Conservation (phyloP, 2,329 filamentous ascomycete species). For the Phyllosticta citriasiana region DNA sequence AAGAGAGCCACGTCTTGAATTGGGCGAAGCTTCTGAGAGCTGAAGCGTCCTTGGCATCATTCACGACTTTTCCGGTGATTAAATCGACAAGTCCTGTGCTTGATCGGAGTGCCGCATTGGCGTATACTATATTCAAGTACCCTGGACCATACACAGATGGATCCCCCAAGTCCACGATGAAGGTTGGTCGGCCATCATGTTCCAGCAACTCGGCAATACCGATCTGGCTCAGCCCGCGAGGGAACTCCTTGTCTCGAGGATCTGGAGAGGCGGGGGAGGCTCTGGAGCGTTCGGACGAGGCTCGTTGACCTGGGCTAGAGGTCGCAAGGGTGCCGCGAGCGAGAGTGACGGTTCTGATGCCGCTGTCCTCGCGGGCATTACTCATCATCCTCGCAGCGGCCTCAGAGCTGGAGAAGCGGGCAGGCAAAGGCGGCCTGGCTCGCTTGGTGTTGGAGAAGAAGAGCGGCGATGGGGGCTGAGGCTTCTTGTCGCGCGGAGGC, state of each 20-base stretch:
- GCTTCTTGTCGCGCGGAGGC: constrained; percentile 14
- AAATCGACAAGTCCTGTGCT: constrained; percentile 47
- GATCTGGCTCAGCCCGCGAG: constrained; percentile 52
- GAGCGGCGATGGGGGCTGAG: constrained; percentile 38
- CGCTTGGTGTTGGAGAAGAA: constrained; percentile 42
- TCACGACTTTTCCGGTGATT: constrained; percentile 41
- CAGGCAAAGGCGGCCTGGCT: constrained; percentile 35
- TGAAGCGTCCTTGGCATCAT: constrained; percentile 17
- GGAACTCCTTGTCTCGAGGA: constrained; percentile 36
- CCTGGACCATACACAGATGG: constrained; percentile 44
- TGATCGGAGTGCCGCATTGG: constrained; percentile 56
- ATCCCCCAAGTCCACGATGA: constrained; percentile 60
- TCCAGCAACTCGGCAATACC: constrained; percentile 65
- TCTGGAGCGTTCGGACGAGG: constrained; percentile 44
- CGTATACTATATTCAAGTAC: constrained; percentile 53
- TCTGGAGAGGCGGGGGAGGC: constrained; percentile 37
- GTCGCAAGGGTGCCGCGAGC: constrained; percentile 36
- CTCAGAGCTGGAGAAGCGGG: constrained; percentile 48
- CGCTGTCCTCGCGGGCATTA: constrained; percentile 40
- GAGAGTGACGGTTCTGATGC: constrained; percentile 43
- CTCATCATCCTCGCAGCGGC: constrained; percentile 49
- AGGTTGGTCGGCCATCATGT: constrained; percentile 65
- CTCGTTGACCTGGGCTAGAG: constrained; percentile 38
- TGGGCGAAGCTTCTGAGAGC: constrained; percentile 19
- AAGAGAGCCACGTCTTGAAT: constrained; percentile 63